Conservation (phyloP, 2,329 filamentous ascomycete species). For the Helotiales sp. region DNA sequence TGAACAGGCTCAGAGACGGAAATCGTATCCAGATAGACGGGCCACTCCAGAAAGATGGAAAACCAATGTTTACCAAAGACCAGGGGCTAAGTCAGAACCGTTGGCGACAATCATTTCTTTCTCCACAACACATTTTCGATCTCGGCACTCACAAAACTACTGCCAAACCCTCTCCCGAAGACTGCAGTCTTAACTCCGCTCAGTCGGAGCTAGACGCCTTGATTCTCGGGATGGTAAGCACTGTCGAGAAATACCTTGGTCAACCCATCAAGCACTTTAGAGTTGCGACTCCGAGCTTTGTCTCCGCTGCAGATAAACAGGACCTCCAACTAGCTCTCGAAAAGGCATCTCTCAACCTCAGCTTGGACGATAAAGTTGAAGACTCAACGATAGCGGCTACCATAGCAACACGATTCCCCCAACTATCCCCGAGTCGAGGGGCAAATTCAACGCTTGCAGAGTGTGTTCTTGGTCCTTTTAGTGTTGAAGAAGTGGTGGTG, state of each 20-base stretch:
- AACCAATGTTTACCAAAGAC: neutral
- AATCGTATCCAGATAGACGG: neutral
- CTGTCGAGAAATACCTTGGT: neutral
- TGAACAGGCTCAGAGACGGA: neutral
- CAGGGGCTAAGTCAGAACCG: neutral
- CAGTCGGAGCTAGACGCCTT: slow-evolving; percentile 1
- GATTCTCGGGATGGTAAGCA: neutral
- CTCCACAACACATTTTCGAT: neutral
- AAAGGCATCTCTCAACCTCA: neutral
- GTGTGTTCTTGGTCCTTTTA: slow-evolving; percentile 1
- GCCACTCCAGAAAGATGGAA: neutral
- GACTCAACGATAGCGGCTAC: neutral
- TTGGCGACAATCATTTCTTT: neutral
- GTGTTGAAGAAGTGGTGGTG: slow-evolving; percentile 2
- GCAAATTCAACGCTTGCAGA: neutral
- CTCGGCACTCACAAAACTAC: neutral
- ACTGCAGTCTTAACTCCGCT: neutral
- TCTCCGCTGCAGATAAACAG: neutral
- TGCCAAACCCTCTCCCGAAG: neutral
- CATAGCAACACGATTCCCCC: neutral
- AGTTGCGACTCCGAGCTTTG: neutral
- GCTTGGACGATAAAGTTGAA: neutral
- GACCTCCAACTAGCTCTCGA: slow-evolving; percentile 1
- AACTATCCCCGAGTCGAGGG: neutral
- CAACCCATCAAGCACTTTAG: neutral